Base-by-base conservation (phyloP, 306 rosid species). In the Quercus mongolica region DNA sequence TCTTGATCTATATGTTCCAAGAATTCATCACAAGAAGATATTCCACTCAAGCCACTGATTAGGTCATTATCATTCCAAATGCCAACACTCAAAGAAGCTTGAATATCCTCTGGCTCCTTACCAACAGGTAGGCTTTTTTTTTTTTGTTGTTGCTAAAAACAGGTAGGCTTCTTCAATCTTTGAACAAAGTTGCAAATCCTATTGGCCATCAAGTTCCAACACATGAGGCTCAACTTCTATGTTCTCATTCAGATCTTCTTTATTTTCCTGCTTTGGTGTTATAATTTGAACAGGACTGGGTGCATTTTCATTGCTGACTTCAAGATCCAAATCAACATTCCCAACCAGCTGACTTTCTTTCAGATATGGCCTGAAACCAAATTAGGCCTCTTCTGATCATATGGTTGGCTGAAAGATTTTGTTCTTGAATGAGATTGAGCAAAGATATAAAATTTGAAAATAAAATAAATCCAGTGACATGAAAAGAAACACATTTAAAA, bases 261-360 rank as follows among this genome's bases (percentile, higher is more conserved):
- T 72, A 62, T 61, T 87, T 80, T 83, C 93, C 69, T 77, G 73
- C 74, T 82, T 87, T 64, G 92, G 91, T 23, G 89, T 78, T 73
- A 87, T 72, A 52, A 26, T 26, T 26, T 2, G 2, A 89, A 95
- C 90, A 4, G 88, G 90, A 85, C 77, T 87, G 4, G 87, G 83
- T 80, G 69, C 71, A 80, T 88, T 89, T 73, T 88, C 88, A 13
- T 71, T 69, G 11, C 63, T 56, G 67, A 80, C 87, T 84, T 87
- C 97, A 76, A 91, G 81, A 85, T 90, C 90, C 86, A 75, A 65
- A 73, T 85, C 81, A 63, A 90, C 90, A 86, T 84, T 87, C 73
- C 91, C 89, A 19, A 92, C 85, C 26, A 95, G 90, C 86, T 92
- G 96, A 80, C 82, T 91, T 84, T 92, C 99, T 88, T 92, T 92